Conservation (phyloP, 352 stramenopile genomes). For the Plasmopara viticola region DNA sequence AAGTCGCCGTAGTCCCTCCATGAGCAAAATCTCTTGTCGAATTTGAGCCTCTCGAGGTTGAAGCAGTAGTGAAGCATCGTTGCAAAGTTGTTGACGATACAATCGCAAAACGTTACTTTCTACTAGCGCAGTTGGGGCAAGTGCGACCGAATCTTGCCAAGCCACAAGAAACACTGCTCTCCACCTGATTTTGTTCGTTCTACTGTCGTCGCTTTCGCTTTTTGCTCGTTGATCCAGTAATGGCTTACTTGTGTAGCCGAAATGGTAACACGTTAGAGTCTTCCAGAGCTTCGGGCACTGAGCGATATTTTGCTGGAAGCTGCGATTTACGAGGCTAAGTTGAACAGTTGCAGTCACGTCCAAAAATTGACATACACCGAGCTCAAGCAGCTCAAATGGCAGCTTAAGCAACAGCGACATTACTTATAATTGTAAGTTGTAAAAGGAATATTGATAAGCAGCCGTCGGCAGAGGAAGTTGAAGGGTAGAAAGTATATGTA, state of each 20-base stretch:
- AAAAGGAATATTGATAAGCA: slow-evolving; percentile 3
- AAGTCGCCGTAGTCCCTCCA: slow-evolving; percentile 45
- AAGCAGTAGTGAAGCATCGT: slow-evolving; percentile 12
- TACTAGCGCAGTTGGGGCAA: slow-evolving; percentile 15
- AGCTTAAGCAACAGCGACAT: slow-evolving; percentile 23
- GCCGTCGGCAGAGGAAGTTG: slow-evolving; percentile 5
- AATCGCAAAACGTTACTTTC: slow-evolving; percentile 34
- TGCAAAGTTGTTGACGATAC: slow-evolving; percentile 16
- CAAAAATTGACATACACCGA: slow-evolving; percentile 39
- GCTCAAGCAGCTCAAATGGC: slow-evolving; percentile 34
- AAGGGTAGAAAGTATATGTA: slow-evolving; percentile 7
- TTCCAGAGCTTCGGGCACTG: slow-evolving; percentile 31
- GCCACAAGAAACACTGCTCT: slow-evolving; percentile 37
- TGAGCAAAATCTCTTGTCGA: slow-evolving; percentile 55
- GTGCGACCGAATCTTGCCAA: slow-evolving; percentile 28
- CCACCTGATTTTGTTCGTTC: slow-evolving; percentile 28
- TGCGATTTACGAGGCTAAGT: slow-evolving; percentile 28
- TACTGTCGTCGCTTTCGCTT: slow-evolving; percentile 2
- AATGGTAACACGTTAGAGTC: slow-evolving; percentile 31
- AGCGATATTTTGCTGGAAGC: slow-evolving; percentile 28
- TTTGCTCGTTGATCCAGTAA: neutral
- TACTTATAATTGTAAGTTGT: neutral
- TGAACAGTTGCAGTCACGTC: slow-evolving; percentile 31
- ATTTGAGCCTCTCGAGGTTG: slow-evolving; percentile 31
- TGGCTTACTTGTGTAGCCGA: slow-evolving; percentile 33